Conservation (phyloP, 306 rosid genomes). For the Prunus fruticosa region DNA sequence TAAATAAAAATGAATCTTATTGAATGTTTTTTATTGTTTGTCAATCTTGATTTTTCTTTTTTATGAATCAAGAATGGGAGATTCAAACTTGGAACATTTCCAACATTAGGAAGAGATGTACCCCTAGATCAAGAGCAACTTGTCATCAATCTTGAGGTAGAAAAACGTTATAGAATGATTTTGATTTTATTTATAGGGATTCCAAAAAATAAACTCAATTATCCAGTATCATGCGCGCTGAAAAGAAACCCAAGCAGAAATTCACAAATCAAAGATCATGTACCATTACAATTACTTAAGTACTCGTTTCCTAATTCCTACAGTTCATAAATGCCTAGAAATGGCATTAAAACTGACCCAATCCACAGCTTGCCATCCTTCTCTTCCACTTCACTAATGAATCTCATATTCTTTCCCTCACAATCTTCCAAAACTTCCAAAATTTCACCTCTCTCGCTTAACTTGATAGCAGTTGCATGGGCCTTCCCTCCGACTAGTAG, state of each 20-base stretch:
- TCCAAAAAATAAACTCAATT: no score
- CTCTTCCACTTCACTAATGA: constrained; percentile 86
- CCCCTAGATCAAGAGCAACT: no score
- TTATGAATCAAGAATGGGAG: no score
- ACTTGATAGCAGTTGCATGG: constrained; percentile 61
- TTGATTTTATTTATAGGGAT: no score
- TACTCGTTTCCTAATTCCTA: not conserved
- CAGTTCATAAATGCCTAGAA: constrained; percentile 48
- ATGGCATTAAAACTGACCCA: constrained; percentile 83
- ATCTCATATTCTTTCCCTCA: constrained; percentile 66
- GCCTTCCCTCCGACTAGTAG: constrained; percentile 60
- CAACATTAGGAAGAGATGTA: no score
- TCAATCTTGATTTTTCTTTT: no score
- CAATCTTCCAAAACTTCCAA: constrained; percentile 71
- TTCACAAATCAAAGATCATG: not conserved
- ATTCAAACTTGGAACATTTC: no score
- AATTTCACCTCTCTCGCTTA: constrained; percentile 62
- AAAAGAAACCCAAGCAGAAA: not conserved
- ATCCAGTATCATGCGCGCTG: not conserved
- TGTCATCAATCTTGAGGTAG: no score
- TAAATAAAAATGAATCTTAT: no score
- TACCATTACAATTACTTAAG: not conserved
- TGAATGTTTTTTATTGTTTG: no score
- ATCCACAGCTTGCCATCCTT: constrained; percentile 85
- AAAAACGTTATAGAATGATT: no score